Base-by-base conservation (phyloP, 2,329 filamentous ascomycete genomes). In the Trichoderma arundinaceum region DNA sequence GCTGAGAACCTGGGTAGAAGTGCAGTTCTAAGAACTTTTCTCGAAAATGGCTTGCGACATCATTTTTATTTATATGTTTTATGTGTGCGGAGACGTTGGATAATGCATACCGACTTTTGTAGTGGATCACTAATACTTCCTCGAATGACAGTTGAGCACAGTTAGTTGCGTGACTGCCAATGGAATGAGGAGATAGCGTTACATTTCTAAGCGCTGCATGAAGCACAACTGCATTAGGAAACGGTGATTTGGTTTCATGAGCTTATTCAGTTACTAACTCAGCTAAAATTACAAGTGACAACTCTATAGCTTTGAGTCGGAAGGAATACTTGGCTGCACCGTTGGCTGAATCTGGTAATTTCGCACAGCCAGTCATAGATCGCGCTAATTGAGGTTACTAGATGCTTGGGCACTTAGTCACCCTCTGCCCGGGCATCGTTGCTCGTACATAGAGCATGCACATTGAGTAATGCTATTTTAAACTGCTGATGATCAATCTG, bases 151-250 rank as follows among this genome's bases (percentile, higher is more conserved):
- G 35, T 39, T 19, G 44, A 38, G 35, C 3, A 8, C 7, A 6
- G 19, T 12, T 17, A 15, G 38, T 60, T 51, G 44, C 57, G 44
- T 51, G 28, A 60, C 33, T n/a, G 33, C 9, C 22, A 22, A 22
- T 13, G 7, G n/a, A 51, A 17, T 6, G 15, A 51, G 35, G n/a
- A 35, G 8, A 49, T 28, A 12, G 15, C 28, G 41, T 22, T 53
- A 38, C 35, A 51, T 60, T 60, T 60, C 43, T 60, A 60, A 60
- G 44, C 57, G 44, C 17, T 5, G 35, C 35, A 39, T 38, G 8
- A 12, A 59, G 17, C 1, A 4, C 39, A 38, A n/a, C 17, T 15
- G n/a, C 28, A 46, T 58, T 46, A 46, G 54, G 41, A 46, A 58
- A n/a, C 53, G 22, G 22, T 28, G 22, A 28, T 28, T 28, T 4